These are phyloP conservation scores for Plenodomus biglobosus DNA, from an alignment of 2,329 filamentous ascomycete species.

Conservation along the genomic window DNA sequence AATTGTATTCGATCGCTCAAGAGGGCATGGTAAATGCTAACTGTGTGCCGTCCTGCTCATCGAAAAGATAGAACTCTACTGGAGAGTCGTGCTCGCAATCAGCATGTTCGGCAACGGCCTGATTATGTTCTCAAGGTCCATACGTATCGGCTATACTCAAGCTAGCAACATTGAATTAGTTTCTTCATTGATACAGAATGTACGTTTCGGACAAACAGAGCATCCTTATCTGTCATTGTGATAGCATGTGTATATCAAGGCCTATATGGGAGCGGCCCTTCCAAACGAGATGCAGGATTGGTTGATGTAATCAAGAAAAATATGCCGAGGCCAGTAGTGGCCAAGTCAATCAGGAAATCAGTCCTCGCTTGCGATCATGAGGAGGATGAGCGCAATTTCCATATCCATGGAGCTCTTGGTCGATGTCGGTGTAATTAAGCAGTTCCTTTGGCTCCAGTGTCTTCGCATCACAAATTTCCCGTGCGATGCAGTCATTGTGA, in stretches of 20 bases:
- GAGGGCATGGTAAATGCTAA: not conserved
- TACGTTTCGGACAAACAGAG: not conserved
- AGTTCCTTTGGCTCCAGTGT: not conserved
- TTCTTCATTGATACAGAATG: too few species aligned
- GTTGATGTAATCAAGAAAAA: not conserved
- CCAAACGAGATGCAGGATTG: not conserved
- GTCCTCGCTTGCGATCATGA: slow-evolving; percentile 1
- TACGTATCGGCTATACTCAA: not conserved
- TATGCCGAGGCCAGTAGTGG: not conserved
- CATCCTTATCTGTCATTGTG: slow-evolving; percentile 2
- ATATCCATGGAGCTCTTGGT: not conserved
- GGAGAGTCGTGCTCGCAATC: slow-evolving; percentile 1
- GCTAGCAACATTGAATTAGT: too few species aligned
- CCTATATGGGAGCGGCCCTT: not conserved
- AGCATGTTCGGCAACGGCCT: not conserved
- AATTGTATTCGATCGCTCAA: too few species aligned
- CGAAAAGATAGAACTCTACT: not conserved
- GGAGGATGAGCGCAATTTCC: not conserved
- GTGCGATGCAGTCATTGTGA: not conserved
- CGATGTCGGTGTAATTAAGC: not conserved
- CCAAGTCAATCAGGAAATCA: not conserved
- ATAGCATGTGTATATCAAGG: slow-evolving; percentile 3
- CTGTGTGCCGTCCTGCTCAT: not conserved
- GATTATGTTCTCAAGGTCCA: not conserved
- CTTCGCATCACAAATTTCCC: slow-evolving; percentile 1